These are phyloP conservation scores for Breviolum minutum DNA, from an alignment of 73 alveolate genomes.

Conservation along the genomic window DNA sequence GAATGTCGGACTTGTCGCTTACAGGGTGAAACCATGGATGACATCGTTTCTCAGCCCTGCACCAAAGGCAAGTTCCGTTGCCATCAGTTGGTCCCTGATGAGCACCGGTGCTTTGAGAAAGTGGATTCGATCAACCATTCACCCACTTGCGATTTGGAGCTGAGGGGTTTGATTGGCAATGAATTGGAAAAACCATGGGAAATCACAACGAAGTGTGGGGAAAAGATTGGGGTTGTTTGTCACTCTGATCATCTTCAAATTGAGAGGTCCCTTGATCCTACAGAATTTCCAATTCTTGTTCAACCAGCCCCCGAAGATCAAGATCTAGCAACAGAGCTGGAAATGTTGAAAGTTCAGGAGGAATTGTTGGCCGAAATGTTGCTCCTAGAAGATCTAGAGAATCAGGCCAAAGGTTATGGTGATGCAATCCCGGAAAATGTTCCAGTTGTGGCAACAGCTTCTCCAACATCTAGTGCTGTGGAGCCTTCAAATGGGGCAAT, in stretches of 20 bases:
- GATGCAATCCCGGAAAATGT: not conserved
- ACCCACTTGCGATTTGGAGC: not conserved
- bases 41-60: constrained; percentile 5
- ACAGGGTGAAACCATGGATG: not conserved
- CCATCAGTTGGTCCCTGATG: not conserved
- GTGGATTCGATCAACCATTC: too few species aligned
- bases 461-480: not conserved
- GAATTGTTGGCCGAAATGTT: not conserved
- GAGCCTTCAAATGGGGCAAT: not conserved
- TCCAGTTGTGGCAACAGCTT: not conserved
- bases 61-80: not conserved
- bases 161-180: not conserved
- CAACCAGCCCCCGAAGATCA: not conserved
- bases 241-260: not conserved
- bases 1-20: not conserved
- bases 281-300: not conserved
- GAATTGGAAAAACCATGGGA: not conserved
- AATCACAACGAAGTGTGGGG: not conserved
- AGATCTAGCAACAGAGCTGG: not conserved
- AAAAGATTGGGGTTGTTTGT: not conserved
- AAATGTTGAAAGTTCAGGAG: not conserved
- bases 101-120: too few species aligned
- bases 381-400: not conserved
- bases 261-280: not conserved
- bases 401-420: not conserved